These are phyloP conservation scores for Kodamaea hsintzibuensis DNA, from an alignment of 805 yeast genomes.

Conservation along the genomic window DNA sequence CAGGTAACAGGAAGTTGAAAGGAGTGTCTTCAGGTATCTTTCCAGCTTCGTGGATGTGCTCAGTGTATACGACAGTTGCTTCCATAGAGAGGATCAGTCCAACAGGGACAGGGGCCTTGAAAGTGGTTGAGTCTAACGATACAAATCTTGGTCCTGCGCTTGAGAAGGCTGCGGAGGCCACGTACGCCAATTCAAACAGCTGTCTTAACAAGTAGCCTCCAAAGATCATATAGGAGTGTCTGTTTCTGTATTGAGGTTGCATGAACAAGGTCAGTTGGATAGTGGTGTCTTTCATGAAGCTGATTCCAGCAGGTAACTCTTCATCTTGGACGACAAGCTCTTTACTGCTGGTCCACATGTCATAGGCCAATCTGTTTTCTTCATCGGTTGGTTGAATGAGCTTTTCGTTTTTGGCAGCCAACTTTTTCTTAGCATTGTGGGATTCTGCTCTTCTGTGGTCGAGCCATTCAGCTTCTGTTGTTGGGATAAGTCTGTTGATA, in stretches of 20 bases:
- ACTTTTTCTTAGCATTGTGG: slow-evolving; percentile 82
- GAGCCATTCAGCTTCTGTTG: slow-evolving; percentile 72
- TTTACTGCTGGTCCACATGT: slow-evolving; percentile 58
- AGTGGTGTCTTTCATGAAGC: slow-evolving; percentile 70
- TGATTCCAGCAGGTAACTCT: slow-evolving; percentile 49
- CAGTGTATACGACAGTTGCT: slow-evolving; percentile 85
- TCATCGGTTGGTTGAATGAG: slow-evolving; percentile 63
- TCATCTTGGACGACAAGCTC: slow-evolving; percentile 32
- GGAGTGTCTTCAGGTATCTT: slow-evolving; percentile 27
- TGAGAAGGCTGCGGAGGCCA: slow-evolving; percentile 87
- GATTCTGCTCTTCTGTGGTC: slow-evolving; percentile 88
- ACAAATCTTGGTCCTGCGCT: slow-evolving; percentile 85
- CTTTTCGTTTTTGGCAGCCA: slow-evolving; percentile 65
- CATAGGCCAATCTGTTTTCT: slow-evolving; percentile 75
- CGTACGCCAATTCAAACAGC: slow-evolving; percentile 90
- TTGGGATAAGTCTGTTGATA: slow-evolving; percentile 76
- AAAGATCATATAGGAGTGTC: slow-evolving; percentile 91
- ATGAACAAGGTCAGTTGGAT: slow-evolving; percentile 79
- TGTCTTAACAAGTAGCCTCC: slow-evolving; percentile 94
- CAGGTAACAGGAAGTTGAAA: slow-evolving; percentile 54
- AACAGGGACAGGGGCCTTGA: slow-evolving; percentile 93
- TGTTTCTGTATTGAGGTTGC: slow-evolving; percentile 96
- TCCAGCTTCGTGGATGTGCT: slow-evolving; percentile 56
- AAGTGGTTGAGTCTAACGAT: slow-evolving; percentile 86
- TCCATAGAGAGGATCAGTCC: slow-evolving; percentile 84